Conservation (phyloP, 352 stramenopile species). For the Globisporangium echinulatum region DNA sequence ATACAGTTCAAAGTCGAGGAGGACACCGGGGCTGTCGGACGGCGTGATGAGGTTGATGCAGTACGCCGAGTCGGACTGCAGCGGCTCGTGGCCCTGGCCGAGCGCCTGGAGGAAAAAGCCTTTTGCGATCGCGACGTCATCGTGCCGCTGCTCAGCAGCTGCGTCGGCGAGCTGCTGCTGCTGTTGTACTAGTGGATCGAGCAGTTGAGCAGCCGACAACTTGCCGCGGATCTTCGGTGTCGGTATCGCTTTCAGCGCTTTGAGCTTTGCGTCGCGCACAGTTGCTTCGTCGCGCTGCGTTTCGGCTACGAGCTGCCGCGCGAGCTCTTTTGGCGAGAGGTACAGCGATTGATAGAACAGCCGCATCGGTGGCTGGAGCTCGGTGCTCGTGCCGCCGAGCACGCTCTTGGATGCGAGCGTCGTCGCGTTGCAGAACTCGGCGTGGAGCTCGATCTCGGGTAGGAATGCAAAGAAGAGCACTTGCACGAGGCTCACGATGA, state of each 20-base stretch:
- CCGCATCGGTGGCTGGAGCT: constrained; percentile 54
- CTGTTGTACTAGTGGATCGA: too few species aligned
- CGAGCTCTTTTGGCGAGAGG: constrained; percentile 53
- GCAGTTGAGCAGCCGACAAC: background rate
- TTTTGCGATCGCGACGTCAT: constrained; percentile 26
- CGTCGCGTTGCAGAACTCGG: constrained; percentile 52
- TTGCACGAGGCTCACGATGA: constrained; percentile 70
- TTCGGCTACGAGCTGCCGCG: constrained; percentile 33
- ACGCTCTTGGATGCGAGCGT: constrained; percentile 40
- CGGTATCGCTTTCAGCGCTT: constrained; percentile 10
- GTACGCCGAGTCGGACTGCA: constrained; percentile 52
- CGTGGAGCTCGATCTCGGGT: constrained; percentile 55
- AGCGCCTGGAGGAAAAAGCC: constrained; percentile 70
- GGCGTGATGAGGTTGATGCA: constrained; percentile 76
- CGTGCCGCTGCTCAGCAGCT: constrained; percentile 11
- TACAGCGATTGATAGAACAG: constrained; percentile 78
- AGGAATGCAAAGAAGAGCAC: constrained; percentile 68
- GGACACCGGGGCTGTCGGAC: constrained; percentile 45
- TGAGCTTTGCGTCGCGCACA: constrained; percentile 11
- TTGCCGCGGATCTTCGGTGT: constrained; percentile 16
- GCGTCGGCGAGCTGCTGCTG: constrained; percentile 6
- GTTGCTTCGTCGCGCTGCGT: constrained; percentile 28
- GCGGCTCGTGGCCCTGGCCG: constrained; percentile 63
- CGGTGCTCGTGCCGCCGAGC: constrained; percentile 30
- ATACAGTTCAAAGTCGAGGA: constrained; percentile 72